Evolutionary conservation across 225 moss, liverwort and hornwort genomes (phyloP), one percentile per base, ranked within the genome.

Genomic region (Bryum argenteum): DNA sequence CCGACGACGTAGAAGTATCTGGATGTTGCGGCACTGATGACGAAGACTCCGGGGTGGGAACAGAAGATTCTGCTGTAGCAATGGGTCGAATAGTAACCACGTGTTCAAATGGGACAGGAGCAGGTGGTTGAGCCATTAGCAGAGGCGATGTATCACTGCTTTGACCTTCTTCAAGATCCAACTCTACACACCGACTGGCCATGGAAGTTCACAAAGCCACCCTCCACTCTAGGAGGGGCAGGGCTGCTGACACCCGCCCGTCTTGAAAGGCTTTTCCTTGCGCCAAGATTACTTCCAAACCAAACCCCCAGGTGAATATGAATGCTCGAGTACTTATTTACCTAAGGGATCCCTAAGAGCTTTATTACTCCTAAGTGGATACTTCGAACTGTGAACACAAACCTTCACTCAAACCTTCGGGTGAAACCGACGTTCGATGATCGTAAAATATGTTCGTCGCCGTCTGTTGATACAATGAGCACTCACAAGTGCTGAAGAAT

Each of bases 91-190:
- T 78, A 37, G 77, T 81, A 18, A 85, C 81, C 45, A 78, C 75
- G 33, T 85, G 81, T 48, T 85, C 84, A 70, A 76, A 71, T 51
- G 67, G 70, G 45, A 24, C 70, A 51, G 59, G 37, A 44, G 77
- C 52, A 66, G 77, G 62, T 59, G 72, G 54, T 64, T 71, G 81
- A 81, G 66, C 84, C 84, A 85, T 85, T 66, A 85, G 81, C 78
- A 85, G 68, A 42, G 84, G 84, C 54, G 71, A 85, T 43, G 81
- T 85, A 63, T 85, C 84, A 69, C 77, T 85, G 45, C 72, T 81
- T 68, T 85, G 84, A 72, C 78, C 78, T 75, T 78, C 80, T 67
- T 81, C 84, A 45, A 81, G 69, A 78, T 84, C 83, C 80, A 78
- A 69, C 47, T 81, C 78, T 59, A 75, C 84, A 69, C 71, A 64